Evolutionary conservation across 495 filamentous ascomycete species (phyloP).

Genomic region (Neurospora sp.): DNA sequence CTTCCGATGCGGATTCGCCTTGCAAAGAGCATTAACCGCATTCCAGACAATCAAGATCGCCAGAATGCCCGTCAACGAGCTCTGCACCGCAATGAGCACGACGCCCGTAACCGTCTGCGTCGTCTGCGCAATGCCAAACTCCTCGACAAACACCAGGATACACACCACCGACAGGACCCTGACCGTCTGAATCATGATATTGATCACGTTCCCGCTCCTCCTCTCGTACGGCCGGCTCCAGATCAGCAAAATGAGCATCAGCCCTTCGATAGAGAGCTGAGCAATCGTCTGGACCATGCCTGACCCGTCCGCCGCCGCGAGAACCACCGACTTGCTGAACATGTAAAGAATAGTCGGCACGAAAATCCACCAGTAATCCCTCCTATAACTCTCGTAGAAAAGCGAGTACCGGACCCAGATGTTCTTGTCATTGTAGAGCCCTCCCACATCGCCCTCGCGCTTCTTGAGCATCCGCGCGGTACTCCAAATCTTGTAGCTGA

Average conservation of each 20-base stretch:
- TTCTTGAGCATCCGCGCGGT: conserved; percentile 66
- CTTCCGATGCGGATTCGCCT: conserved; percentile 82
- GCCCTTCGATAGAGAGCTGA: conserved; percentile 69
- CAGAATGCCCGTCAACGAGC: conserved; percentile 68
- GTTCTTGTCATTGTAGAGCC: conserved; percentile 78
- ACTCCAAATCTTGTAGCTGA: conserved; percentile 71
- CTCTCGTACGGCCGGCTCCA: conserved; percentile 83
- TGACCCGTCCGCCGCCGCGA: conserved; percentile 80
- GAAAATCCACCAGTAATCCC: conserved; percentile 94
- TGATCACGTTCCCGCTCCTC: conserved; percentile 82
- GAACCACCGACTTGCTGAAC: conserved; percentile 79
- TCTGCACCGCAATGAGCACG: conserved; percentile 82
- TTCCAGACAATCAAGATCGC: conserved; percentile 89
- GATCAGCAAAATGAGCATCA: conserved; percentile 60
- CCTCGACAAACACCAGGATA: conserved; percentile 87
- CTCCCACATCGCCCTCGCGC: conserved; percentile 59
- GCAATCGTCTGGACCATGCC: conserved; percentile 70
- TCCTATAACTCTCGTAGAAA: conserved; percentile 94
- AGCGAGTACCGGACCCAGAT: conserved; percentile 92
- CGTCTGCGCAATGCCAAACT: conserved; percentile 81
- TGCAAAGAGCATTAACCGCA: conserved; percentile 68
- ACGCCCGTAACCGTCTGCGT: conserved; percentile 91
- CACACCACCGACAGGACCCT: conserved; percentile 84
- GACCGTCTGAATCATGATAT: conserved; percentile 88
- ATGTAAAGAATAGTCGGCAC: conserved; percentile 86